Evolutionary conservation across 306 rosid species (phyloP), one percentile per base, ranked within the genome.

Genomic region (Acmispon strigosus): DNA sequence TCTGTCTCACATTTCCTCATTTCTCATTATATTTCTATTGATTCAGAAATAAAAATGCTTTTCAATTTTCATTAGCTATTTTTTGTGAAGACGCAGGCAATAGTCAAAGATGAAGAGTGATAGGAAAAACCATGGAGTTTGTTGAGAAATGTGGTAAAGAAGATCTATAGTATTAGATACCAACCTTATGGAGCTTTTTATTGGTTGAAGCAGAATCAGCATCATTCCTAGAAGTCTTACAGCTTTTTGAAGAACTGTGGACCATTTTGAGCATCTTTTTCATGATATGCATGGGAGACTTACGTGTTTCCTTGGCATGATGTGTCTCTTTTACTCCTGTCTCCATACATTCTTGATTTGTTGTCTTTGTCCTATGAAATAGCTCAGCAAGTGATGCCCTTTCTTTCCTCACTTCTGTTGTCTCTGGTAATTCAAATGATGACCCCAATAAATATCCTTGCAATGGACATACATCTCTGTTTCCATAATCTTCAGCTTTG

Each of bases 401-500:
- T 75, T 89, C 96, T 79, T 87, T 89, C 75, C 70, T 89, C 58
- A 57, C 74, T 47, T 82, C 88, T 51, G 45, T 76, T 77, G 59
- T 76, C 74, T 85, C 87, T 67, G 85, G 83, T 13, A 83, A 69
- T 75, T 87, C 92, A 66, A 81, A 61, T 29, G 96, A 74, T 49
- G 98, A 87, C 69, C 95, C 88, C 75, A 87, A 73, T 65, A 91
- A 86, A 83, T 91, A 91, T 73, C 89, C 99, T 80, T 86, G 95
- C 73, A 94, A 92, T 52, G 99, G 99, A 69, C 95, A 91, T n/a
- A 74, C 75, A 77, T 44, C 76, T 65, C 65, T 78, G 69, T 75
- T 86, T 86, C 78, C 80, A 39, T 67, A 79, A 62, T 83, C 86
- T 68, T 94, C 96, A 54, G 75, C 85, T 79, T 86, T 84, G 3